Evolutionary conservation across 2,329 filamentous ascomycete species (phyloP).

Genomic region (Sclerotinia minor): DNA sequence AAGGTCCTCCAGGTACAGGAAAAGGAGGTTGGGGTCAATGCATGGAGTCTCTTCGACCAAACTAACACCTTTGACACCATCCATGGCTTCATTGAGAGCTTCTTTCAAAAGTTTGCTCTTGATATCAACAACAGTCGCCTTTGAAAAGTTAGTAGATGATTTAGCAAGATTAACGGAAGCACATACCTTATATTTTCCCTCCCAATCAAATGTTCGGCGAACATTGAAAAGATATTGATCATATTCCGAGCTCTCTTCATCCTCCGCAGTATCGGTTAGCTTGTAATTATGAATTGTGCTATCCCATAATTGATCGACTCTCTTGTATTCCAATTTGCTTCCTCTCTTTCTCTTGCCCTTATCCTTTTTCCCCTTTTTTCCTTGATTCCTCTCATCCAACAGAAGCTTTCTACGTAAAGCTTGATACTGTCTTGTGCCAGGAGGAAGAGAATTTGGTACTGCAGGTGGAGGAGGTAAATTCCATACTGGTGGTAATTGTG

Average conservation of each 20-base stretch:
- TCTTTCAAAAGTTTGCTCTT: slow-evolving; percentile 79
- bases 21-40: slow-evolving; percentile 69
- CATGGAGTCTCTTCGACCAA: slow-evolving; percentile 78
- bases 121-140: slow-evolving; percentile 72
- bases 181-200: slow-evolving; percentile 67
- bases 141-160: slow-evolving; percentile 26
- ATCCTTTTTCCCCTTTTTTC: slow-evolving; percentile 46
- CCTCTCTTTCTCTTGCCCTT: slow-evolving; percentile 45
- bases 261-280: slow-evolving; percentile 64
- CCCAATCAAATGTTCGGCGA: slow-evolving; percentile 77
- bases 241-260: slow-evolving; percentile 65
- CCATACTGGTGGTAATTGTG: slow-evolving; percentile 16
- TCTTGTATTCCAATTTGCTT: slow-evolving; percentile 65
- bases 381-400: slow-evolving; percentile 36
- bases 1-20: slow-evolving; percentile 77
- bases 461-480: slow-evolving; percentile 22
- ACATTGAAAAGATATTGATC: slow-evolving; percentile 83
- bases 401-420: slow-evolving; percentile 34
- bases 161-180: background rate
- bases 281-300: slow-evolving; percentile 64
- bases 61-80: slow-evolving; percentile 74
- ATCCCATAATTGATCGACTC: slow-evolving; percentile 64
- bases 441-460: slow-evolving; percentile 23
- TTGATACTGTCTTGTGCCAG: slow-evolving; percentile 30
- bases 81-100: slow-evolving; percentile 69